Evolutionary conservation across 202 grass and related monocot genomes (phyloP).

Genomic region (Digitaria exilis): DNA sequence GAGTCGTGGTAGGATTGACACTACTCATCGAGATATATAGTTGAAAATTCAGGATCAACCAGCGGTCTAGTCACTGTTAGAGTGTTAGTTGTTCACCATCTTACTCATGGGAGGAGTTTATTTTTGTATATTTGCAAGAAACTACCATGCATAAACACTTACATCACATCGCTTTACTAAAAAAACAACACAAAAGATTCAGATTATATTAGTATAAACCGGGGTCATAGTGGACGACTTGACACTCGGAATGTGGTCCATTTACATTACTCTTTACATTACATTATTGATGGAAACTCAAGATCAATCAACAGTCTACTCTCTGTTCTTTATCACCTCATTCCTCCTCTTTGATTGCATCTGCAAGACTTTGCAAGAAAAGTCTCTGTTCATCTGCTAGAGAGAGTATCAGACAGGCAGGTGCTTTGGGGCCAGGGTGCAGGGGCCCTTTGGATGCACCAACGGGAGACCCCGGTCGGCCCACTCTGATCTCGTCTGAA

Average conservation of each 20-base stretch:
- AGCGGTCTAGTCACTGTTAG: background rate
- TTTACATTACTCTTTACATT: too few species aligned
- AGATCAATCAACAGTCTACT: background rate
- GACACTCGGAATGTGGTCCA: conserved; percentile 13
- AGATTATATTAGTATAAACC: background rate
- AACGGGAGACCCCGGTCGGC: conserved; percentile 33
- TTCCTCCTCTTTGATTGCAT: background rate
- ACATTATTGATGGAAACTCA: background rate
- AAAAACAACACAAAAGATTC: background rate
- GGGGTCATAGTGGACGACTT: background rate
- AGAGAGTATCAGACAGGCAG: background rate
- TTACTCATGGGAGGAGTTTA: background rate
- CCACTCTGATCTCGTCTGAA: conserved; percentile 39
- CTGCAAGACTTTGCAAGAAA: conserved; percentile 24
- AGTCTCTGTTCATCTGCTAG: background rate
- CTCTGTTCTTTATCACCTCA: background rate
- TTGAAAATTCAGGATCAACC: background rate
- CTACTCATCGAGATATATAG: background rate
- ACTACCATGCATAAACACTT: background rate
- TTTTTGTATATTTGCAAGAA: background rate
- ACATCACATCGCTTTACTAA: conserved; percentile 10
- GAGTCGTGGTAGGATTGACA: background rate
- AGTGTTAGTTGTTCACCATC: background rate
- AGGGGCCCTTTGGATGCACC: background rate
- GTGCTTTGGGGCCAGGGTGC: conserved; percentile 7